Evolutionary conservation across 1,284 basidiomycete genomes (phyloP), one percentile per base, ranked within the genome.

Genomic region (Malassezia yamatoensis): DNA sequence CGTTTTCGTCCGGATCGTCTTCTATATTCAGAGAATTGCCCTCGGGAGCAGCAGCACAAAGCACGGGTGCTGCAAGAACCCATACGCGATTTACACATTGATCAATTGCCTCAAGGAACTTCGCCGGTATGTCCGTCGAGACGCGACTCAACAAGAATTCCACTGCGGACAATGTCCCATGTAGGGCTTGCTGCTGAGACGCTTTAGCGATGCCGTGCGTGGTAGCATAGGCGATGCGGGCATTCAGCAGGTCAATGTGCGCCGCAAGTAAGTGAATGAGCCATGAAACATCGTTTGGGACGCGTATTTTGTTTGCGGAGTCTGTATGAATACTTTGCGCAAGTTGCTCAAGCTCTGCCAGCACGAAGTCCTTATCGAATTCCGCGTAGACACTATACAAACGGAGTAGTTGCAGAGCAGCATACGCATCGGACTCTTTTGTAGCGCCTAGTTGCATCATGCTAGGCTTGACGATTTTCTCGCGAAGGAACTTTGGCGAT

Each of bases 161-260:
- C 10, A 76, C 60, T 7, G 73, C 67, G 36, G 74, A 63, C 5
- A 76, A 54, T 1, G 67, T 69, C 20, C 75, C 75, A 53, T 76
- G 75, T 42, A 76, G 52, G 2, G 74, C 70, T 20, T 65, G 58
- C 0, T 53, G 56, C 5, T 54, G 62, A 3, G 74, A 69, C 0
- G 74, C 74, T 10, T 53, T 61, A 29, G 68, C 63, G 33, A 73
- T 53, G 29, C 54, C 54, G 4, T 55, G 54, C 21, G 63, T 54
- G 29, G 65, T 59, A 15, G 65, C 65, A 9, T 72, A 60, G 5
- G 56, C 58, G 24, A 66, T 48, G 35, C 73, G 61, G 9, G 68
- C 65, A 20, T 70, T 54, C 47, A 75, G 54, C 3, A 70, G 62
- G 3, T 63, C 63, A 34, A 61, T 34, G 36, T 58, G 51, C 18